phyloP scores from a whole-genome alignment of 1,284 basidiomycete species.

The Leccinum cinnamomeum region DNA sequence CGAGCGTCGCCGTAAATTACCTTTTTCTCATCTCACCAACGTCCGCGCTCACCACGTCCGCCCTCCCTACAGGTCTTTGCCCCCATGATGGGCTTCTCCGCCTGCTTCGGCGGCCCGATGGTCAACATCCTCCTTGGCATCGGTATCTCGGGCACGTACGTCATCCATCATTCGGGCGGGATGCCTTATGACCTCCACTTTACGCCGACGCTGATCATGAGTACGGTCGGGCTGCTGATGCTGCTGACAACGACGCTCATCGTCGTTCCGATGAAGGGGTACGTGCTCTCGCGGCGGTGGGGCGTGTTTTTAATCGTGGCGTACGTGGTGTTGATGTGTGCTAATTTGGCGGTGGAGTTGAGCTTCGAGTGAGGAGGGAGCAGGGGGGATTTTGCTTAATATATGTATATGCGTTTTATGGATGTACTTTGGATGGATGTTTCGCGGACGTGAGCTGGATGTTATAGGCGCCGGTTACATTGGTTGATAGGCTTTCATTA shows the following conservation, averaged over 20 bases:
- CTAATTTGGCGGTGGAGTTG: constrained; percentile 77
- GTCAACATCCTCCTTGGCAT: constrained; percentile 94
- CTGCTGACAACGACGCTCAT: constrained; percentile 79
- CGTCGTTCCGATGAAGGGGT: constrained; percentile 84
- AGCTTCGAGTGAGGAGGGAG: constrained; percentile 12
- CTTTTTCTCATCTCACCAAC: neutral
- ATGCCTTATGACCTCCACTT: constrained; percentile 71
- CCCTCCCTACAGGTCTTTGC: constrained; percentile 59
- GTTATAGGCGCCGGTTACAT: neutral
- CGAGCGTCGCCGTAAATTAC: constrained; percentile 77
- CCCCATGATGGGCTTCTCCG: constrained; percentile 89
- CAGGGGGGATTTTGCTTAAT: neutral
- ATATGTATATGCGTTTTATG: neutral
- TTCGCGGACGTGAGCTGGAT: neutral
- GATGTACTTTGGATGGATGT: neutral
- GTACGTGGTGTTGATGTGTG: constrained; percentile 72
- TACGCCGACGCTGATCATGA: constrained; percentile 83
- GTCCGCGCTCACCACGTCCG: neutral
- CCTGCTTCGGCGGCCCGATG: constrained; percentile 95
- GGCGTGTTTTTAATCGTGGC: constrained; percentile 75
- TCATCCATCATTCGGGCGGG: constrained; percentile 58
- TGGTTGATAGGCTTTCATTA: too few relatives aligned
- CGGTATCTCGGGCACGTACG: constrained; percentile 76
- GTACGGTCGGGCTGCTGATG: constrained; percentile 72
- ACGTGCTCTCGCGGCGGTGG: constrained; percentile 77